Evolutionary conservation across 768 basidiomycete genomes (phyloP).

Genomic region (Rhodotorula graminis): DNA sequence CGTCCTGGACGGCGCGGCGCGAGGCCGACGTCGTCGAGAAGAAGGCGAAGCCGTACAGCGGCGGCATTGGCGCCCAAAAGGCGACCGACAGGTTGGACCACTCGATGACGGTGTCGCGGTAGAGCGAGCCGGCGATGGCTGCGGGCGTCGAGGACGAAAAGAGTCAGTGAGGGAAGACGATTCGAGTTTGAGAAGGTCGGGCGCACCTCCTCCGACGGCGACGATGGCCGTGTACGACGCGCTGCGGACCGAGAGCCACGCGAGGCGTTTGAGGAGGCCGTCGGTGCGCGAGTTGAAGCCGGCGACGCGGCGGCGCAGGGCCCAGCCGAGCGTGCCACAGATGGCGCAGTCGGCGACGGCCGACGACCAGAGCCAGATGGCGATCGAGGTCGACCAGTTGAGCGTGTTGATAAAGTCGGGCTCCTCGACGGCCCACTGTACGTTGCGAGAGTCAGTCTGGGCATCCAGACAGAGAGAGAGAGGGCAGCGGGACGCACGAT

Average conservation of each 20-base stretch:
- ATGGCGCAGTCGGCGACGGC: constrained; percentile 1
- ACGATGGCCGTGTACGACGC: constrained; percentile 18
- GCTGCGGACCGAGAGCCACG: background rate
- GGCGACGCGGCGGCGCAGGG: background rate
- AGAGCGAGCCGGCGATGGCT: background rate
- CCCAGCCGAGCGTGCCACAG: constrained; percentile 1
- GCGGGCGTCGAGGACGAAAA: too few species aligned
- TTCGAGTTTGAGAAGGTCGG: background rate
- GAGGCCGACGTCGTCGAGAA: constrained; percentile 18
- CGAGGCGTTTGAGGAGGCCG: constrained; percentile 1
- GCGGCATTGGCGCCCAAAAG: background rate
- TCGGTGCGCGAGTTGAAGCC: constrained; percentile 7
- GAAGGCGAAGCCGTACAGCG: constrained; percentile 15
- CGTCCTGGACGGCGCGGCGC: constrained; percentile 5
- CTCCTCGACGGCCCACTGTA: background rate
- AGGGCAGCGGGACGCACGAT: background rate
- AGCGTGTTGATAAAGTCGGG: background rate
- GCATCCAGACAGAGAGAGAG: too few species aligned
- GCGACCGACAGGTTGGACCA: background rate
- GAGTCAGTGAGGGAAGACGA: background rate
- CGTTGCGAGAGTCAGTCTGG: background rate
- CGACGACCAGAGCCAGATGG: constrained; percentile 1
- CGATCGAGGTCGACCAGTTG: background rate
- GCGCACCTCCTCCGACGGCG: constrained; percentile 10
- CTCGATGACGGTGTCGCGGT: background rate